Evolutionary conservation across 2,329 filamentous ascomycete genomes (phyloP).

Genomic region (Aureobasidium pullulans): DNA sequence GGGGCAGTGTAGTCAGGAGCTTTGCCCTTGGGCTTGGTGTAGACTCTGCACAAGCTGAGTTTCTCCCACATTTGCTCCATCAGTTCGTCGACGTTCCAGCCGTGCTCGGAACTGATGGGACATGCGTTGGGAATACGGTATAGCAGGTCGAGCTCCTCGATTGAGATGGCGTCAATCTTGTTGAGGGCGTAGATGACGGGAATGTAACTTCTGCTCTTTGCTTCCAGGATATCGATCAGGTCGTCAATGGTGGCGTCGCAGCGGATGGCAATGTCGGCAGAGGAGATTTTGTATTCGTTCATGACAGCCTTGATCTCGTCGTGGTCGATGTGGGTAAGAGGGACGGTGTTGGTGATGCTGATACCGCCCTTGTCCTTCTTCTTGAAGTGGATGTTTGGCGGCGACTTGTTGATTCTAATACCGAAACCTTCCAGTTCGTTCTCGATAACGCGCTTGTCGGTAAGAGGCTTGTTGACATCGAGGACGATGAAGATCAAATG

Average conservation of each 20-base stretch:
- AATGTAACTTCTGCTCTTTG: slow-evolving; percentile 90
- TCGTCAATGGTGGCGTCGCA: slow-evolving; percentile 98
- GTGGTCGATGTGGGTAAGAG: slow-evolving; percentile 83
- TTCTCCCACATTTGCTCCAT: slow-evolving; percentile 99
- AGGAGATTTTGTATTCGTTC: slow-evolving; percentile 93
- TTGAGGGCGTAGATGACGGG: slow-evolving; percentile 98
- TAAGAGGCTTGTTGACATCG: slow-evolving; percentile 96
- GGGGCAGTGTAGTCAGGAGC: slow-evolving; percentile 86
- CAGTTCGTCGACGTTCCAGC: slow-evolving; percentile 96
- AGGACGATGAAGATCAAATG: slow-evolving; percentile 98
- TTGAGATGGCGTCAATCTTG: slow-evolving; percentile 97
- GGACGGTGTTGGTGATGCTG: slow-evolving; percentile 90
- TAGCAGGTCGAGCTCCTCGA: slow-evolving; percentile 91
- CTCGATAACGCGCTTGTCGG: slow-evolving; percentile 94
- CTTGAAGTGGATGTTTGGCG: slow-evolving; percentile 97
- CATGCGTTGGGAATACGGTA: slow-evolving; percentile 96
- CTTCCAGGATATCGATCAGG: slow-evolving; percentile 90
- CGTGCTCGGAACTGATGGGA: slow-evolving; percentile 88
- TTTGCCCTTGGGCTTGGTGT: slow-evolving; percentile 96
- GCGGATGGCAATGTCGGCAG: slow-evolving; percentile 92
- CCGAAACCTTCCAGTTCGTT: slow-evolving; percentile 93
- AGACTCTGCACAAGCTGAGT: slow-evolving; percentile 81
- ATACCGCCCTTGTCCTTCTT: slow-evolving; percentile 99
- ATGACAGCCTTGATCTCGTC: slow-evolving; percentile 98
- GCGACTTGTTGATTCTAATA: slow-evolving; percentile 93